phyloP scores from a whole-genome alignment of 441 rosid species.

The Populus hybrid region DNA sequence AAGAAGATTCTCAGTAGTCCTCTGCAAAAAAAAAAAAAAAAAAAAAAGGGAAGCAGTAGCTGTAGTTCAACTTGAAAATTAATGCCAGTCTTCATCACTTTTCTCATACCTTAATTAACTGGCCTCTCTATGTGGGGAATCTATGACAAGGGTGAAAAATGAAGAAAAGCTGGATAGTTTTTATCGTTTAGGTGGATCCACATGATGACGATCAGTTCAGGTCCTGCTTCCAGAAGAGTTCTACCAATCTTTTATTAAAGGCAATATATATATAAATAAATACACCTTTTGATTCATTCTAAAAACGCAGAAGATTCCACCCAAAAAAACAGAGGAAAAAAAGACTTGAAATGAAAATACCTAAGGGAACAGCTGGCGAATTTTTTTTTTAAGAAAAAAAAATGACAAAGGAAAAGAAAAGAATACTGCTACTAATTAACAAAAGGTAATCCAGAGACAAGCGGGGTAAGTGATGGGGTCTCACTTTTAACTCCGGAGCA shows the following conservation, averaged over 20 bases:
- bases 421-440: neutral
- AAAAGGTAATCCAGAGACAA: slow-evolving; percentile 12
- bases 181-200: neutral
- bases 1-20: neutral
- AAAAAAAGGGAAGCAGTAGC: neutral
- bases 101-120: neutral
- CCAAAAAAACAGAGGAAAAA: neutral
- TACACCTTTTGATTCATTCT: slow-evolving; percentile 18
- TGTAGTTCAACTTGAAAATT: neutral
- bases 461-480: slow-evolving; percentile 23
- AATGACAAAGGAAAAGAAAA: neutral
- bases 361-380: neutral
- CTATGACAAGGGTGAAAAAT: neutral
- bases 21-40: neutral
- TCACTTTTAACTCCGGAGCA: slow-evolving; percentile 23
- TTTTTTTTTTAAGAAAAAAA: neutral
- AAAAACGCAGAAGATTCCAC: slow-evolving; percentile 22
- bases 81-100: neutral
- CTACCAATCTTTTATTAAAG: neutral
- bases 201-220: neutral
- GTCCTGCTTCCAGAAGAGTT: neutral
- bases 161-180: neutral
- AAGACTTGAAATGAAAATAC: neutral
- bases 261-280: slow-evolving; percentile 7
- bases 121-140: neutral